phyloP scores from a whole-genome alignment of 805 yeast species.

The Candida stauntonica region DNA sequence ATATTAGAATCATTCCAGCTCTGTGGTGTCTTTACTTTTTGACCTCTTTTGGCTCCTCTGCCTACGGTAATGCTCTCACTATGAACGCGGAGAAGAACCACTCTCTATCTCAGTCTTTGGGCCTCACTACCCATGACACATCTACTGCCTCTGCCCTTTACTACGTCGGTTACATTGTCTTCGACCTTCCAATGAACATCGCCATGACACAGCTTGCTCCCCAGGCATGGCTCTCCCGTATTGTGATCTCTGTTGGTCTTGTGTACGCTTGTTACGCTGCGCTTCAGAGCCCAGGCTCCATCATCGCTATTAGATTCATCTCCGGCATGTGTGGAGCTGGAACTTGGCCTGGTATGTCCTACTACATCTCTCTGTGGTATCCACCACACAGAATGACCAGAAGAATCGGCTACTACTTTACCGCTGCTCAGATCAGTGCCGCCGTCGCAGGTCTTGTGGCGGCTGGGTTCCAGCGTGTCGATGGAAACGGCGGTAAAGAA shows the following conservation, averaged over 20 bases:
- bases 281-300: slow-evolving; percentile 49
- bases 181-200: slow-evolving; percentile 86
- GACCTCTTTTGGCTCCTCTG: slow-evolving; percentile 72
- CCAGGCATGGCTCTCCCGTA: slow-evolving; percentile 79
- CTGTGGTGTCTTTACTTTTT: slow-evolving; percentile 76
- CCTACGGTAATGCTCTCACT: slow-evolving; percentile 75
- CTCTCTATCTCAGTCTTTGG: slow-evolving; percentile 50
- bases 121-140: slow-evolving; percentile 50
- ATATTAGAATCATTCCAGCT: slow-evolving; percentile 72
- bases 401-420: slow-evolving; percentile 83
- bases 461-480: slow-evolving; percentile 86
- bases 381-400: slow-evolving; percentile 73
- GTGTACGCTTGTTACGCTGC: slow-evolving; percentile 74
- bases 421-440: slow-evolving; percentile 89
- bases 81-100: slow-evolving; percentile 66
- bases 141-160: slow-evolving; percentile 77
- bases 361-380: slow-evolving; percentile 80
- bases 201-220: slow-evolving; percentile 81
- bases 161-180: slow-evolving; percentile 77
- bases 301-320: slow-evolving; percentile 67
- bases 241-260: slow-evolving; percentile 70
- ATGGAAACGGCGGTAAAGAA: slow-evolving; percentile 58
- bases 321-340: slow-evolving; percentile 81
- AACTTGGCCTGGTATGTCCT: slow-evolving; percentile 87
- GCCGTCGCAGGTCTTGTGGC: slow-evolving; percentile 84